Percentiles rank a stretch among this genome's conserved stretches.
These are phyloP conservation scores for Coemansia sp. DNA, from an alignment of 192 early-diverging fungal genomes.

Conservation along the genomic window DNA sequence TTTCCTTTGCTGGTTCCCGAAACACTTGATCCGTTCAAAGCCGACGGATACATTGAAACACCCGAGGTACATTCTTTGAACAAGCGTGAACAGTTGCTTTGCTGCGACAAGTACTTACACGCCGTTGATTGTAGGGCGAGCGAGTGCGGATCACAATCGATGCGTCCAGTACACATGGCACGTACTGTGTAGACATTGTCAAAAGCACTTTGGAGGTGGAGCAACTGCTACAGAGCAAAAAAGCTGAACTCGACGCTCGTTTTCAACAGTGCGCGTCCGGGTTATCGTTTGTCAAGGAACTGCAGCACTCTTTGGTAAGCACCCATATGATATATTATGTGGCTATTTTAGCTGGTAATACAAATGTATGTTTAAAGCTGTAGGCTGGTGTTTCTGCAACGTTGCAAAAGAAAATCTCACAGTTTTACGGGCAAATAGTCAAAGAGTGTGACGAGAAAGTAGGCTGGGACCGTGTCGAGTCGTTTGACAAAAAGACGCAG, in stretches of 20 bases:
- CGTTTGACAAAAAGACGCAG: conserved; percentile 32
- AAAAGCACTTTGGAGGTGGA: conserved; percentile 31
- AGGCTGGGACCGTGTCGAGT: conserved; percentile 29
- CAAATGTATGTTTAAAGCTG: not conserved
- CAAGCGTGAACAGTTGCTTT: not conserved
- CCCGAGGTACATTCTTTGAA: conserved; percentile 7
- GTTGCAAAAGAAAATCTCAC: conserved; percentile 6
- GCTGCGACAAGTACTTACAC: not conserved
- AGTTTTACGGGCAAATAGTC: conserved; percentile 32
- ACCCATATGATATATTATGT: not conserved
- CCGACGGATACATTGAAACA: conserved; percentile 39
- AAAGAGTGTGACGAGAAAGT: conserved; percentile 29
- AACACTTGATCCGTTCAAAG: conserved; percentile 31
- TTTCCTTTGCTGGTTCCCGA: conserved; percentile 43
- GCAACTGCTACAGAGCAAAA: conserved; percentile 11
- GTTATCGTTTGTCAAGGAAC: conserved; percentile 43
- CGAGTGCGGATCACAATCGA: conserved; percentile 27
- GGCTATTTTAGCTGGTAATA: too few species aligned
- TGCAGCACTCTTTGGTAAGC: conserved; percentile 42
- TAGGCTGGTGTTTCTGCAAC: conserved; percentile 8
- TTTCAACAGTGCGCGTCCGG: conserved; percentile 44
- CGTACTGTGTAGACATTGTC: conserved; percentile 29
- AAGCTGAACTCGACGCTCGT: conserved; percentile 22
- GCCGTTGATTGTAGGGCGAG: conserved; percentile 3
- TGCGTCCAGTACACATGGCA: conserved; percentile 4